Evolutionary conservation across 2,329 filamentous ascomycete species (phyloP).

Genomic region (Diaporthe amygdali): DNA sequence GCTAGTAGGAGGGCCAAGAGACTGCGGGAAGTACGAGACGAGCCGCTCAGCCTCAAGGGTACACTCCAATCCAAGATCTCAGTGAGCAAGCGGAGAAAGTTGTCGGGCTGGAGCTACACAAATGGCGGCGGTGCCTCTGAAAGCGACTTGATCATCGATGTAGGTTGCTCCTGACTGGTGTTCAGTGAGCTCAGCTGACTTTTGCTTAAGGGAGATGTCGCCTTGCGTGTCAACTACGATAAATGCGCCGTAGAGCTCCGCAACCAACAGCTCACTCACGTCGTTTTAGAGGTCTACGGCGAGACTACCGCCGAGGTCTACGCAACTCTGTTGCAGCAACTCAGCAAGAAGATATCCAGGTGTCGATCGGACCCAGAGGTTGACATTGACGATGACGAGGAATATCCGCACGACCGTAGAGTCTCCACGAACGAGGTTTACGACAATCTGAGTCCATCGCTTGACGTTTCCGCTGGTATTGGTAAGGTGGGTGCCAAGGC

Average conservation of each 20-base stretch:
- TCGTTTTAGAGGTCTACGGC: conserved; percentile 74
- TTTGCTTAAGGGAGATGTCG: conserved; percentile 52
- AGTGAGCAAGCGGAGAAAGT: conserved; percentile 24
- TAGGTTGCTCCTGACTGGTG: conserved; percentile 35
- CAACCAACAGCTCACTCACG: conserved; percentile 76
- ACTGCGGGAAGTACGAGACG: conserved; percentile 58
- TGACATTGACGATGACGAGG: conserved; percentile 45
- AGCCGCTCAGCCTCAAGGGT: conserved; percentile 56
- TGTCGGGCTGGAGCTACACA: conserved; percentile 31
- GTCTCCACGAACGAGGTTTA: conserved; percentile 64
- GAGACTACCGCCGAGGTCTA: conserved; percentile 81
- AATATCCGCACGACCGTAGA: conserved; percentile 37
- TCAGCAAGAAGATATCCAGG: conserved; percentile 71
- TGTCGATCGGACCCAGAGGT: conserved; percentile 67
- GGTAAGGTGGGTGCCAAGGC: conserved; percentile 57
- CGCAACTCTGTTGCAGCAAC: conserved; percentile 69
- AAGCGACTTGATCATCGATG: conserved; percentile 52
- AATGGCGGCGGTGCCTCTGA: conserved; percentile 45
- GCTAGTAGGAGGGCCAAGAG: conserved; percentile 59
- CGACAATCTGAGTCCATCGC: conserved; percentile 54
- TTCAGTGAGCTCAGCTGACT: conserved; percentile 5
- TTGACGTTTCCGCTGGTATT: conserved; percentile 63
- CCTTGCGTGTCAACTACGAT: conserved; percentile 82
- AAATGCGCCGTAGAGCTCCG: conserved; percentile 84
- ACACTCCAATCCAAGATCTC: conserved; percentile 45